Evolutionary conservation across 768 basidiomycete species (phyloP), one percentile per base, ranked within the genome.

Genomic region (Suillus lakei): DNA sequence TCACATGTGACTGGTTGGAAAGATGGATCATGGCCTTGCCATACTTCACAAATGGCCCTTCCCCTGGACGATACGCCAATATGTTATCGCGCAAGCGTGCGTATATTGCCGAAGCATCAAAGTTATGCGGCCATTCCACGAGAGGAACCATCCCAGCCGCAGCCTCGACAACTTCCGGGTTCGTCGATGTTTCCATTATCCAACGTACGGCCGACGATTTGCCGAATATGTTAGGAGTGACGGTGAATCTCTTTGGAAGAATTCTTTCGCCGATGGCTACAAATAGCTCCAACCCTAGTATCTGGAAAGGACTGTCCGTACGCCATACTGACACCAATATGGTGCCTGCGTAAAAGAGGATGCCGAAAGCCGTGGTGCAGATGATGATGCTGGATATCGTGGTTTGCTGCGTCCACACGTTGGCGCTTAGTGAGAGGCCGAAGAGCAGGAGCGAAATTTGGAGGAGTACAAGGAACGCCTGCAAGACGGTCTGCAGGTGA

Each of bases 131-230:
- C 54, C 54, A 56, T 23, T 56, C 13, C n/a, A 56, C 15, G n/a
- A 0, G 13, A 23, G 55, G 15, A 36, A 56, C 15, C 1, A 36
- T 56, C 1, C 13, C 34, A 8, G 34, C 55, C 4, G 55, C 55
- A 56, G 12, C n/a, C 7, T 56, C 13, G 23, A 36, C 7, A 2
- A 36, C 34, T 15, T 56, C 54, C 1, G n/a, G 34, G n/a, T 36
- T 55, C 39, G 56, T 60, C 10, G 72, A 72, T 5, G 60, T 72
- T 26, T 69, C 67, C 9, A 72, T 61, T 5, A 72, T 43, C 71
- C 71, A 72, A 32, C 48, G 43, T 16, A 71, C 63, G 5, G 68
- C 54, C 1, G 34, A 36, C n/a, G 21, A 34, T 55, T 34, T 55
- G n/a, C n/a, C n/a, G n/a, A n/a, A n/a, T n/a, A n/a, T n/a, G n/a